phyloP scores from a whole-genome alignment of 257 asterid genomes.

The Solanum piurae region DNA sequence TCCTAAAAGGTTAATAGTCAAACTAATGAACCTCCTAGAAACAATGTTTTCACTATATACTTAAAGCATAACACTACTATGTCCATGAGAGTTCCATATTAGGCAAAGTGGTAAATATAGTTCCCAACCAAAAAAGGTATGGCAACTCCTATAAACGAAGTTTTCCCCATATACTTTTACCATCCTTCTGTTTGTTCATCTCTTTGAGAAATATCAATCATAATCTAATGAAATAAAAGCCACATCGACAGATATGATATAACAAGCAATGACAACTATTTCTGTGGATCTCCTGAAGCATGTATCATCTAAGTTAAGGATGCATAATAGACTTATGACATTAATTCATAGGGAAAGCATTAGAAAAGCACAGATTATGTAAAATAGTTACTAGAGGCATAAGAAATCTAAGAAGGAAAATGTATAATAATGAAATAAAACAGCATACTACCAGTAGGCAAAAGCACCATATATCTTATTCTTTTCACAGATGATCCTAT shows the following conservation, averaged over 20 bases:
- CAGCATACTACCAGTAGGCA: not conserved
- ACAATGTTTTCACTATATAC: not conserved
- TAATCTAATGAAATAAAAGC: not conserved
- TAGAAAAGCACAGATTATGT: not conserved
- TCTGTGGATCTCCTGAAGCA: not conserved
- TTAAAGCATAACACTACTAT: not conserved
- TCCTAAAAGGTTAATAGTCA: not conserved
- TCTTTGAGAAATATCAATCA: not conserved
- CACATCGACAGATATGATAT: not conserved
- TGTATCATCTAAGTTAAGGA: not conserved
- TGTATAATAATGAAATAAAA: not conserved
- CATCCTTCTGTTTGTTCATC: not conserved
- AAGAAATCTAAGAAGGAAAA: not conserved
- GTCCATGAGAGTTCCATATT: not conserved
- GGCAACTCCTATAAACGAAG: not conserved
- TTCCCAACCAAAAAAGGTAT: not conserved
- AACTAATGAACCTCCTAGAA: not conserved
- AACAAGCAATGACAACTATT: not conserved
- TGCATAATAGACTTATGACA: not conserved
- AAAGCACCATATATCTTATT: not conserved
- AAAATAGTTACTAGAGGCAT: not conserved
- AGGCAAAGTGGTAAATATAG: not conserved
- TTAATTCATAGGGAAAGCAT: not conserved
- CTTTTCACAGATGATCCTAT: not conserved
- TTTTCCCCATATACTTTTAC: not conserved